Evolutionary conservation across 371 early-diverging fungal species (phyloP).

Genomic region (Basidiobolus meristosporus): DNA sequence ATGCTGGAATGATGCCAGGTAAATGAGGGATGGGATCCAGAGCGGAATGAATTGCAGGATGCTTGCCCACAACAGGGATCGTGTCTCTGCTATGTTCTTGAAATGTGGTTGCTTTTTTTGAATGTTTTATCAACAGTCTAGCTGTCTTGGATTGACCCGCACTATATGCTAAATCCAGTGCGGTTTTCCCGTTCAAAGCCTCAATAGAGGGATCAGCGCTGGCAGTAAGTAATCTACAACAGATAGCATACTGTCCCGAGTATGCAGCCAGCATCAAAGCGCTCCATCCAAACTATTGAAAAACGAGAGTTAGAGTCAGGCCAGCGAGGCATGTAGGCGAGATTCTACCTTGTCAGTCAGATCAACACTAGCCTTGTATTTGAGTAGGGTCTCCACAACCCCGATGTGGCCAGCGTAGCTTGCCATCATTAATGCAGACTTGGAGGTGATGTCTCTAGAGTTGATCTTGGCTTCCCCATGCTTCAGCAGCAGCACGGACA

Average conservation of each 20-base stretch:
- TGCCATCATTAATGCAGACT: constrained; percentile 13
- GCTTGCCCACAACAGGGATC: too few species aligned
- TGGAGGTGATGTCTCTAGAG: constrained; percentile 13
- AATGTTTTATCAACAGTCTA: too few species aligned
- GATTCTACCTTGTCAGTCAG: constrained; percentile 8
- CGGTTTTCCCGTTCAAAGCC: constrained; percentile 13
- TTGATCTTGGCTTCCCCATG: constrained; percentile 12
- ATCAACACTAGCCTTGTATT: constrained; percentile 10
- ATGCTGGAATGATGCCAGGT: too few species aligned
- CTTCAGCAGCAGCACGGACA: constrained; percentile 10
- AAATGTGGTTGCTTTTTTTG: too few species aligned
- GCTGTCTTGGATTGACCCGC: too few species aligned
- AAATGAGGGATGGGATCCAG: too few species aligned
- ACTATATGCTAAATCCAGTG: constrained; percentile 2
- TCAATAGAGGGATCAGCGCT: constrained; percentile 12
- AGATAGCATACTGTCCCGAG: constrained; percentile 10
- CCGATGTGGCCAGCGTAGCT: constrained; percentile 13
- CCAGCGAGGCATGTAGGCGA: too few species aligned
- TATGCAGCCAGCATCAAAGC: constrained; percentile 18
- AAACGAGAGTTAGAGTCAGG: neutral
- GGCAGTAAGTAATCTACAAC: constrained; percentile 9
- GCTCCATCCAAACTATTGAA: constrained; percentile 13
- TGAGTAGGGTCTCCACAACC: constrained; percentile 9
- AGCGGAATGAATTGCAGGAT: too few species aligned
- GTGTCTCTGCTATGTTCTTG: too few species aligned